Evolutionary conservation across 495 filamentous ascomycete genomes (phyloP), one percentile per base, ranked within the genome.

Genomic region (Aspergillus panamensis): DNA sequence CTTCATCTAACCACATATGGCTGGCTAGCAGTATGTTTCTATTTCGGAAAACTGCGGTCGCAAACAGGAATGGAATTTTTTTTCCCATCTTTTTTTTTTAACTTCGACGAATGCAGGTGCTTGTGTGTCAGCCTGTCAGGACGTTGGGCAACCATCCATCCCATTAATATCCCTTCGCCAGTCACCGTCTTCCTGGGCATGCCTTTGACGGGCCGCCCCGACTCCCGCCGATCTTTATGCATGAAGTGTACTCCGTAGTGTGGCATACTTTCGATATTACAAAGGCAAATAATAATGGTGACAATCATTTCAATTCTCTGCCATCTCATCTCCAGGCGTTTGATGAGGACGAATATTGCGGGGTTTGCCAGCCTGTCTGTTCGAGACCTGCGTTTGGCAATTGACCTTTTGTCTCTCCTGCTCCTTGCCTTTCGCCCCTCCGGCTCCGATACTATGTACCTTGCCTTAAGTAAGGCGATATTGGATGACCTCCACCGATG

Each of bases 161-260:
- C 55, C 58, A 43, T 60, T 51, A 54, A 55, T 51, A 54, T 60
- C 33, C 53, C 45, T 45, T 58, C 57, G 48, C 61, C 64, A 66
- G 59, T 64, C 55, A 58, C 58, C 60, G 17, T 45, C 35, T 42
- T 61, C 56, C 56, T 59, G 62, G 55, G 51, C 61, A 67, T 60
- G 70, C 74, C 70, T 68, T 67, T 57, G 72, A 75, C 74, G 73
- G 73, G 64, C 73, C 74, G 74, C 72, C 64, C 74, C 74, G 74
- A 69, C 65, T 76, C 72, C 73, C 73, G 73, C 72, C 70, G 73
- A 77, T 77, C 74, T 74, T 25, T 60, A 72, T 76, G 74, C 74
- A 77, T 69, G 69, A 72, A 65, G 60, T 50, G 59, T 61, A 55
- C 54, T 60, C 37, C 57, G 57, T 51, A 19, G 47, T 64, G 51